Base-by-base conservation (phyloP, 805 yeast species). In the Pichia membranifaciens region DNA sequence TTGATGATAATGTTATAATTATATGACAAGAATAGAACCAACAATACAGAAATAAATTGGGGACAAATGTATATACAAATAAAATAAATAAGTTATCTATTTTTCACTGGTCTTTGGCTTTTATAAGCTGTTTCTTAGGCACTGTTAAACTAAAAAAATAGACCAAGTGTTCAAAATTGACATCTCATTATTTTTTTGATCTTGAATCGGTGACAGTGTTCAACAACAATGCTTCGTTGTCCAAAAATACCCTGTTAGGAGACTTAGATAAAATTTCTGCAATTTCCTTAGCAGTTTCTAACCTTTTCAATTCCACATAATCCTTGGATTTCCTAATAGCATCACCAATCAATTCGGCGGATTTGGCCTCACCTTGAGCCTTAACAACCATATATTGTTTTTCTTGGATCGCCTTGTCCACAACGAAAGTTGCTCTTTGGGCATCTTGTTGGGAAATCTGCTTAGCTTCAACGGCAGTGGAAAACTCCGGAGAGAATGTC, bases 391-490 rank as follows among this genome's bases (percentile, higher is more conserved):
- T 76, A 64, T 95, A 95, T 70, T 93, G 98, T 67, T 93, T 93
- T 71, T 93, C 98, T 70, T 93, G 99, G 58, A 87, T 81, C 8
- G 99, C 99, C 65, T 89, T 87, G 67, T 93, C 99, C 45, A 93
- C 99, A 38, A 93, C 75, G 58, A 90, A 93, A 0, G 98, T 97
- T 8, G 99, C 98, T 67, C 96, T 83, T 71, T 93, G 97, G 18
- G 99, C 98, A 65, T 93, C 99, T 74, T 93, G 99, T 69, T 93
- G 99, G 25, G 99, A 98, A 69, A 93, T 93, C 73, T 93, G 99
- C 70, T 93, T 93, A 49, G 96, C 96, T 72, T 93, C 99, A 47
- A 93, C 99, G 4, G 98, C 98, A 39, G 85, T 82, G 37, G 98
- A 90, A 67, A 93, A 93, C 68, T 93, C 99, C 25, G 99, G 99